Base-by-base conservation (phyloP, 2,329 filamentous ascomycete genomes). In the Dactylellina parvicollis region DNA sequence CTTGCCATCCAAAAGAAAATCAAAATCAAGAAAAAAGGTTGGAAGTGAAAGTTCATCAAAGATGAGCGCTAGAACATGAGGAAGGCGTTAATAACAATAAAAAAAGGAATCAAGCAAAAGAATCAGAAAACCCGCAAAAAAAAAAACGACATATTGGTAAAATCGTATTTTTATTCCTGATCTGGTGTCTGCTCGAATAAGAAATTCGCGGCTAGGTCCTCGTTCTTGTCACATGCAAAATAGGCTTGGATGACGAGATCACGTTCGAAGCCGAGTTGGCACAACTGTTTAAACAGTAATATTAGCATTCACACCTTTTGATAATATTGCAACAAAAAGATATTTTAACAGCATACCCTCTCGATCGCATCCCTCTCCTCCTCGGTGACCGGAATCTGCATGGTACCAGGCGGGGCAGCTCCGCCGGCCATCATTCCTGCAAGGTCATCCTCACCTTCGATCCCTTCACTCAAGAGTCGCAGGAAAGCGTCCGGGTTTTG, bases 161-260 rank as follows among this genome's bases (percentile, higher is more conserved):
- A 47, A n/a, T 69, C 60, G 44, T 49, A 67, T 34, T 91, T 89
- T 50, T 97, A 93, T 74, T 96, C 92, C 8, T 93, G 26, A 50
- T 72, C 67, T 54, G 44, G 60, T 24, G 60, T 93, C 83, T 98
- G 92, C 78, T 99, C 95, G 80, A 99, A 99, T 72, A 99, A 85
- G 82, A 97, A 98, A 83, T 99, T 99, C 76, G 95, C 95, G 0
- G 95, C 95, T 56, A 99, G 86, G 82, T 99, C 95, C 83, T 99
- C 95, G 81, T 99, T 98, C 87, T 98, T 99, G 82, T 99, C 95
- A 82, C 95, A 99, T 32, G 95, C 95, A 80, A 99, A 99, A 83
- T 98, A 99, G 24, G 95, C 95, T 83, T 99, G 94, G 77, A 98
- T 96, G 56, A 95, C 95, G 78, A 92, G 88, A 78, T 98, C 92